A percentile compares a stretch with the other conserved stretches of the same genome.
Evolutionary conservation across 2,329 filamentous ascomycete species (phyloP).

Genomic region (Alternaria dauci): DNA sequence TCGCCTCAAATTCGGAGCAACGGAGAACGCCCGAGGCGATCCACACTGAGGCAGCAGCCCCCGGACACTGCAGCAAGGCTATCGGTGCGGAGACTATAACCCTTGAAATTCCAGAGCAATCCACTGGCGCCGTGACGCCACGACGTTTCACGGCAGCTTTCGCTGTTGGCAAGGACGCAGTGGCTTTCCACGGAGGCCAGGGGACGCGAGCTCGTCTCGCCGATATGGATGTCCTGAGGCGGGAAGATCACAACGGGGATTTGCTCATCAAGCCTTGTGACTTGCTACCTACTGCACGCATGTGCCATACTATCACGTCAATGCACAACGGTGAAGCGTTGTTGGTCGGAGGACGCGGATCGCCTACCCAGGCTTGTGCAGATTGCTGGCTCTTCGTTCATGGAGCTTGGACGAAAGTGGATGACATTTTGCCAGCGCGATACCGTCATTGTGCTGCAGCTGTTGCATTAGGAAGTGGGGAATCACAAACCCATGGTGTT

Average conservation of each 20-base stretch:
- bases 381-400: constrained; percentile 80
- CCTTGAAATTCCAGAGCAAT: constrained; percentile 24
- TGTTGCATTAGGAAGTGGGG: constrained; percentile 53
- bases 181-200: constrained; percentile 57
- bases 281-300: constrained; percentile 51
- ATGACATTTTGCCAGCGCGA: constrained; percentile 72
- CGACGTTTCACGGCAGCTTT: constrained; percentile 54
- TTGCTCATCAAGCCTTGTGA: constrained; percentile 44
- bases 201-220: constrained; percentile 59
- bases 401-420: constrained; percentile 68
- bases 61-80: constrained; percentile 4
- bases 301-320: constrained; percentile 80
- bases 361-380: constrained; percentile 71
- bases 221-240: constrained; percentile 53
- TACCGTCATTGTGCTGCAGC: constrained; percentile 76
- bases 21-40: constrained; percentile 18
- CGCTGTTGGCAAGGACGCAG: constrained; percentile 35
- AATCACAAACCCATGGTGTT: constrained; percentile 53
- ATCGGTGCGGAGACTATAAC: constrained; percentile 20
- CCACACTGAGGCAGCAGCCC: constrained; percentile 10
- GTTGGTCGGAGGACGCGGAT: constrained; percentile 79
- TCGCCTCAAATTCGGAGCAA: constrained; percentile 61
- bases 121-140: constrained; percentile 27
- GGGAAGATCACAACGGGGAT: constrained; percentile 36
- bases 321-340: constrained; percentile 67